These are phyloP conservation scores for Mayamaea pseudoterrestris DNA, from an alignment of 108 stramenopile species.

Conservation along the genomic window DNA sequence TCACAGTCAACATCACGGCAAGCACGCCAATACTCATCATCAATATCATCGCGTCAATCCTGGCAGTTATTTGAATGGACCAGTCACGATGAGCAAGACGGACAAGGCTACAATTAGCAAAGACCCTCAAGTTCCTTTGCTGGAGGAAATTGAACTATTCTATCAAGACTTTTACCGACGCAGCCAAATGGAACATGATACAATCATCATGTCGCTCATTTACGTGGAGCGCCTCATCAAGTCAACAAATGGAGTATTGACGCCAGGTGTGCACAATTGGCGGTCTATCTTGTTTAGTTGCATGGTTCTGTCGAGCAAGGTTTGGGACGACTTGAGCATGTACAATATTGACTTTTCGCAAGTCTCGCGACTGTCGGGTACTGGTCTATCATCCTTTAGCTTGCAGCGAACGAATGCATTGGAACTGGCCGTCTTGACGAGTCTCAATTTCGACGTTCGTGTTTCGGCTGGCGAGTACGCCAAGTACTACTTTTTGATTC, in stretches of 20 bases:
- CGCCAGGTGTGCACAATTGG: constrained; percentile 74
- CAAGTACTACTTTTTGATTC: constrained; percentile 93
- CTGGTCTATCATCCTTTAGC: constrained; percentile 61
- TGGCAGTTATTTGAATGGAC: constrained; percentile 4
- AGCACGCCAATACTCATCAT: constrained; percentile 9
- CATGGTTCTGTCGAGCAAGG: constrained; percentile 90
- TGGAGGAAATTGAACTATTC: constrained; percentile 63
- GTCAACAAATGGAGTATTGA: constrained; percentile 59
- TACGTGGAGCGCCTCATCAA: constrained; percentile 94
- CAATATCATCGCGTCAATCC: constrained; percentile 9
- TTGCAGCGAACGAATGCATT: constrained; percentile 85
- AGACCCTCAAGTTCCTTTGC: constrained; percentile 19
- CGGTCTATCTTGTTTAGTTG: constrained; percentile 79
- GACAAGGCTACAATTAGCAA: background rate
- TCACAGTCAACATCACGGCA: constrained; percentile 22
- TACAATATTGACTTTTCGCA: constrained; percentile 89
- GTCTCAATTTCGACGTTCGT: constrained; percentile 76
- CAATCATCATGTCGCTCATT: constrained; percentile 91
- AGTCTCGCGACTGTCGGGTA: constrained; percentile 44
- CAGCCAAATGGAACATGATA: constrained; percentile 88
- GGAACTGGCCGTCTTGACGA: constrained; percentile 65
- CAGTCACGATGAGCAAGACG: background rate
- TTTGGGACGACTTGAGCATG: constrained; percentile 97
- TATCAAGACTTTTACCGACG: constrained; percentile 73
- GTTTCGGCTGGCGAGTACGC: constrained; percentile 89